These are phyloP conservation scores for Penicillium cataractarum DNA, from an alignment of 495 filamentous ascomycete species.

Conservation along the genomic window DNA sequence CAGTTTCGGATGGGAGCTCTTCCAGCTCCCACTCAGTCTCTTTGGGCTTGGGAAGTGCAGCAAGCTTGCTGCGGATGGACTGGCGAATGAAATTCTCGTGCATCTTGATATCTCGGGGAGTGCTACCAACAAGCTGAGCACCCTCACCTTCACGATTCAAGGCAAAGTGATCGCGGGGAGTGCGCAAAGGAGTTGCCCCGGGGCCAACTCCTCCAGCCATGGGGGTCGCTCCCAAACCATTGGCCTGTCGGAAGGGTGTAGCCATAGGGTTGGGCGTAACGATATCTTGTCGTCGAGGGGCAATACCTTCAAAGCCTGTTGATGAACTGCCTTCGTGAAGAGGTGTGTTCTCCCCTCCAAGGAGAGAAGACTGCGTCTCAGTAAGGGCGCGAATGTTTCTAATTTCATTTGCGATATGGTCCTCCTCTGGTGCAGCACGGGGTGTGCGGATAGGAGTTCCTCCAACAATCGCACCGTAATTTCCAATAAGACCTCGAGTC, in stretches of 20 bases:
- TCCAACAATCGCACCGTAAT: conserved; percentile 79
- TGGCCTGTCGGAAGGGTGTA: conserved; percentile 77
- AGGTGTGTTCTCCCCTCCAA: conserved; percentile 93
- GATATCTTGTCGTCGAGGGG: conserved; percentile 77
- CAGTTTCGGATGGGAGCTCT: conserved; percentile 77
- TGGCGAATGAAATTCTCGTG: conserved; percentile 72
- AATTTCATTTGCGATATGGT: conserved; percentile 95
- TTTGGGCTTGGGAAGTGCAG: conserved; percentile 88
- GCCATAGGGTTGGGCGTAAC: conserved; percentile 94
- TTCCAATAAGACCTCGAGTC: conserved; percentile 82
- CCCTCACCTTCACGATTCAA: conserved; percentile 70
- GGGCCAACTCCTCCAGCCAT: conserved; percentile 56
- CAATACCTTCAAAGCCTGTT: conserved; percentile 85
- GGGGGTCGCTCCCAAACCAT: conserved; percentile 74
- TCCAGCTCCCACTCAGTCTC: conserved; percentile 91
- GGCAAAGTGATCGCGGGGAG: conserved; percentile 85
- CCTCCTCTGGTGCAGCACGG: conserved; percentile 85
- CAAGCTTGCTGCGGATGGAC: conserved; percentile 67
- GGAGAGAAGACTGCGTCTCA: conserved; percentile 91
- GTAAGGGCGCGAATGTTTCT: conserved; percentile 90
- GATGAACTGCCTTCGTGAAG: conserved; percentile 79
- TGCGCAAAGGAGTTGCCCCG: conserved; percentile 87
- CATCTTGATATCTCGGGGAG: conserved; percentile 76
- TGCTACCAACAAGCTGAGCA: conserved; percentile 69
- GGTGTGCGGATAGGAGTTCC: conserved; percentile 91